These are phyloP conservation scores for Madurella mycetomatis DNA, from an alignment of 2,329 filamentous ascomycete genomes.

Conservation along the genomic window DNA sequence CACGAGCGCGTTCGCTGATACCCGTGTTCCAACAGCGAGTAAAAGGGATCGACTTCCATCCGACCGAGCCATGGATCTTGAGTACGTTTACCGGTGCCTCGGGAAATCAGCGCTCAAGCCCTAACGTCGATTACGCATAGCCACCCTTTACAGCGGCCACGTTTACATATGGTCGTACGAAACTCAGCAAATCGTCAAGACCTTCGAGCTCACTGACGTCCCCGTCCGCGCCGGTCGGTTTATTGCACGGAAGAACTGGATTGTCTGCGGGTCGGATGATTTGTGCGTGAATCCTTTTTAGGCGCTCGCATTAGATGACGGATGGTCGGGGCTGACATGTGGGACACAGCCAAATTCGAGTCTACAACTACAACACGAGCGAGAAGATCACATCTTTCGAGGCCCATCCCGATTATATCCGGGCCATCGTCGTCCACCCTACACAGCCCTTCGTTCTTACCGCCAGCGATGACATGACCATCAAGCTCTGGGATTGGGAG, in stretches of 20 bases:
- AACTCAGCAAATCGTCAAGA: slow-evolving; percentile 95
- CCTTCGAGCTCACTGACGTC: slow-evolving; percentile 97
- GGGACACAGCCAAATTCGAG: slow-evolving; percentile 54
- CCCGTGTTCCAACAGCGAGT: slow-evolving; percentile 80
- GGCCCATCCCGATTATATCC: slow-evolving; percentile 97
- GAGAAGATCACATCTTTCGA: slow-evolving; percentile 98
- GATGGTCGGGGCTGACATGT: slow-evolving; percentile 56
- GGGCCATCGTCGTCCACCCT: slow-evolving; percentile 91
- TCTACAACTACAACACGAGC: slow-evolving; percentile 99
- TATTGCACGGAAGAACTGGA: slow-evolving; percentile 98
- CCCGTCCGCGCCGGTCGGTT: slow-evolving; percentile 95
- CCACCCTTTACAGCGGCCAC: slow-evolving; percentile 91
- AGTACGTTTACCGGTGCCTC: slow-evolving; percentile 41
- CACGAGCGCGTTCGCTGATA: slow-evolving; percentile 9
- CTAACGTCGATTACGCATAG: slow-evolving; percentile 19
- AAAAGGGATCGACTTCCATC: slow-evolving; percentile 96
- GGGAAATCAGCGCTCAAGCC: background rate
- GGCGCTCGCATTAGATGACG: background rate
- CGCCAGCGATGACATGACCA: slow-evolving; percentile 96
- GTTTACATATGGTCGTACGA: slow-evolving; percentile 99
- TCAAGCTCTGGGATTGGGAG: slow-evolving; percentile 99
- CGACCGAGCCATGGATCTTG: slow-evolving; percentile 90
- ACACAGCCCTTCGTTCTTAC: slow-evolving; percentile 94
- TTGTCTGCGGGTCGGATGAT: slow-evolving; percentile 90
- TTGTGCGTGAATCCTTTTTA: slow-evolving; percentile 47